These are phyloP conservation scores for Leishmania gerbilli DNA, from an alignment of 208 protist genomes.

Conservation along the genomic window DNA sequence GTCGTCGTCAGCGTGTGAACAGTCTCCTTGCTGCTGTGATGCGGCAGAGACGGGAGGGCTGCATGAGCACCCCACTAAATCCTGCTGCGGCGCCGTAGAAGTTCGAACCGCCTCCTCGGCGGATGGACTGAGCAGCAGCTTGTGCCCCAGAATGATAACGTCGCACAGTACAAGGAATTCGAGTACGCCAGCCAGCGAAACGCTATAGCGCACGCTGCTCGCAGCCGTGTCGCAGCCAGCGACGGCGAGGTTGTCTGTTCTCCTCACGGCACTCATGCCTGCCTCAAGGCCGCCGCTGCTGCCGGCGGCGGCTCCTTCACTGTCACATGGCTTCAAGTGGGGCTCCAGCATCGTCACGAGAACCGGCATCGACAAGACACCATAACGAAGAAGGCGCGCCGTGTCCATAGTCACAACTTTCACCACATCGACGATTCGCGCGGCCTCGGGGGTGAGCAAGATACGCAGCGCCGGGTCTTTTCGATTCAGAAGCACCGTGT, in stretches of 20 bases:
- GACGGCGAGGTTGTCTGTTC: background rate
- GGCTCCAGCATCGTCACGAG: conserved; percentile 25
- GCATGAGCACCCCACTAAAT: background rate
- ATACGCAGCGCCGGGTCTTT: conserved; percentile 19
- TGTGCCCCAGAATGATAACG: conserved; percentile 32
- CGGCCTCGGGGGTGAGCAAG: conserved; percentile 18
- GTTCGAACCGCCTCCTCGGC: background rate
- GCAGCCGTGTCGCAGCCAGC: background rate
- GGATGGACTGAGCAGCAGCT: conserved; percentile 22
- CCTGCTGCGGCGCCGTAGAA: background rate
- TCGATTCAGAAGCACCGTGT: background rate
- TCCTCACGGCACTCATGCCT: background rate
- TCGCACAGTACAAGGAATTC: conserved; percentile 31
- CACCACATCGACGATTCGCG: conserved; percentile 20
- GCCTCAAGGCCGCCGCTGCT: background rate
- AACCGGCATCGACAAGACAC: conserved; percentile 25
- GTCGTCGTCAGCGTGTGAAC: background rate
- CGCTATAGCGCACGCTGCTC: conserved; percentile 9
- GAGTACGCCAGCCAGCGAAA: conserved; percentile 24
- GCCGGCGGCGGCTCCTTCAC: background rate
- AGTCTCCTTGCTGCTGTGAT: background rate
- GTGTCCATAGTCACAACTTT: conserved; percentile 36
- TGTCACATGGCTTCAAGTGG: conserved; percentile 8
- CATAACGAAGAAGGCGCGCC: conserved; percentile 29
- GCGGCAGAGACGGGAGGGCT: background rate